Base-by-base conservation (phyloP, 2,329 filamentous ascomycete species). In the Myriangium duriaei region DNA sequence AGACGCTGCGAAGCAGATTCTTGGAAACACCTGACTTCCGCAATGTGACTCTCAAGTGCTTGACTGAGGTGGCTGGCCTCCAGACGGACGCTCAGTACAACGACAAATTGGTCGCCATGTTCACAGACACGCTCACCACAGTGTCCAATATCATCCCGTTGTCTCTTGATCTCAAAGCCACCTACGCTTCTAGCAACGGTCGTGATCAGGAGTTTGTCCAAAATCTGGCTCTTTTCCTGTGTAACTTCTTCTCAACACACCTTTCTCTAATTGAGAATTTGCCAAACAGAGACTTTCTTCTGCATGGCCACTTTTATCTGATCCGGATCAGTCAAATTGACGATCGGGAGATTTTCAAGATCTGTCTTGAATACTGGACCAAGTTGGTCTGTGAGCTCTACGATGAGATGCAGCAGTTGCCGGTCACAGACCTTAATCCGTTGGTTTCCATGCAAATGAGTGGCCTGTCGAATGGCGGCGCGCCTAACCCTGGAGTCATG, bases 291-390 rank as follows among this genome's bases (percentile, higher is more conserved):
- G 91, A 98, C 53, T 98, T 84, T 60, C 78, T 98, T 30, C 83
- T 85, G 1, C 91, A 98, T 55, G 88, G 85, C 12, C 91, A 98
- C 62, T 96, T 93, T 62, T 98, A 98, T 61, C 76, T 98, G 11
- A 95, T 98, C 54, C 80, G 88, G 45, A 95, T 98, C 60, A 95
- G 87, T 33, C 87, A 98, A 64, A 98, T 98, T 49, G 91, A 98
- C 49, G 92, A 98, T 55, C 80, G 91, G 39, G 91, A 98, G 60
- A 94, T 98, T 47, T 98, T 98, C 75, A 98, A 98, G 71, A 98
- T 98, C 54, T 93, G 84, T 57, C 69, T 98, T 45, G 92, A 98
- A 59, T 98, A 98, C 66, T 98, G 91, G 91, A 91, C 92, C 26
- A 96, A 95, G 63, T 72, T 96, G 35, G 92, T 98, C 5, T 88